Conservation (phyloP, 805 yeast species). For the Candida chilensis region DNA sequence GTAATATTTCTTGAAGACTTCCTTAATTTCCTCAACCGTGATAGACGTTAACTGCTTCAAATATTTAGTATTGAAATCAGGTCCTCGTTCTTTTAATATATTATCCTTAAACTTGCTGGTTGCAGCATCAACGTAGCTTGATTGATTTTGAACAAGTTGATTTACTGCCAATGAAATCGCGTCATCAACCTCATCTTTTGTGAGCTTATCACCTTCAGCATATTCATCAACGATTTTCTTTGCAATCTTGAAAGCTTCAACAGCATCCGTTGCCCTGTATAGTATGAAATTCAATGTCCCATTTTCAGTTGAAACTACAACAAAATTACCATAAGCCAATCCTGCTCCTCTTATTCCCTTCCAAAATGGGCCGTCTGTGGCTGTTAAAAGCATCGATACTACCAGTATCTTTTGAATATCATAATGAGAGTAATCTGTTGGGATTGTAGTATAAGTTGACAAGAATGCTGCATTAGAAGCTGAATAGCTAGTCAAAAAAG, state of each 20-base stretch:
- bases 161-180: conserved; percentile 72
- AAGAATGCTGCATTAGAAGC: conserved; percentile 79
- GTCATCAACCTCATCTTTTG: conserved; percentile 53
- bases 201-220: conserved; percentile 53
- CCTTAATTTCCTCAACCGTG: conserved; percentile 41
- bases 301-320: conserved; percentile 49
- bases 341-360: conserved; percentile 93
- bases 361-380: conserved; percentile 97
- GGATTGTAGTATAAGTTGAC: conserved; percentile 49
- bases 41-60: conserved; percentile 44
- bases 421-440: conserved; percentile 33
- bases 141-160: conserved; percentile 56
- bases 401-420: conserved; percentile 67
- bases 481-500: conserved; percentile 63
- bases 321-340: conserved; percentile 78
- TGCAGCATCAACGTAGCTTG: conserved; percentile 61
- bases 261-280: conserved; percentile 79
- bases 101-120: conserved; percentile 55
- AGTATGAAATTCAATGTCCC: conserved; percentile 61
- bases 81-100: conserved; percentile 62
- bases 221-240: conserved; percentile 53
- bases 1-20: conserved; percentile 48
- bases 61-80: conserved; percentile 45
- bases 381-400: conserved; percentile 67
- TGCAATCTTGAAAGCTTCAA: conserved; percentile 55